Conservation (phyloP, 768 basidiomycete genomes). For the Amanita phalloides region DNA sequence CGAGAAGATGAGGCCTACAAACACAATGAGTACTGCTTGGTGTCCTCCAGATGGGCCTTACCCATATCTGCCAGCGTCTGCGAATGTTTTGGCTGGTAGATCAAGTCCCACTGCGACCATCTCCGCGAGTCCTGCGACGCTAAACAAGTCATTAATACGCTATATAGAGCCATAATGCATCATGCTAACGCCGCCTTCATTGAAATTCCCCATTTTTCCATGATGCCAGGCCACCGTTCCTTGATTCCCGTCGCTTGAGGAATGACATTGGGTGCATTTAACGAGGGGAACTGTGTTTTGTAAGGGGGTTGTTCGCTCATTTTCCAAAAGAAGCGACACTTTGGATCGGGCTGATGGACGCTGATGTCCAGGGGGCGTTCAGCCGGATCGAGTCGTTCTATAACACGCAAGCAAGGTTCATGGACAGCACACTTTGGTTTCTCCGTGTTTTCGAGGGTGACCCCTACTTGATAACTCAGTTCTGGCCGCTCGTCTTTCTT, state of each 20-base stretch:
- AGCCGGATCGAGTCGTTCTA: constrained; percentile 59
- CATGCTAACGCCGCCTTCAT: constrained; percentile 78
- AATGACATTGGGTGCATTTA: constrained; percentile 77
- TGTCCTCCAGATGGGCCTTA: constrained; percentile 19
- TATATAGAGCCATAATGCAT: neutral
- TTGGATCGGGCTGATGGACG: constrained; percentile 80
- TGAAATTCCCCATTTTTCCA: constrained; percentile 80
- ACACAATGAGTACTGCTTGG: neutral
- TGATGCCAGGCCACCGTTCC: constrained; percentile 54
- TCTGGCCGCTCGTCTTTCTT: constrained; percentile 77
- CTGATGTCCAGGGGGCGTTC: constrained; percentile 83
- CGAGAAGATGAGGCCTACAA: constrained; percentile 67
- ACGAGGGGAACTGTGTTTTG: constrained; percentile 60
- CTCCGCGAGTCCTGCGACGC: constrained; percentile 78
- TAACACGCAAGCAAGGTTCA: constrained; percentile 74
- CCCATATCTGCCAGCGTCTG: constrained; percentile 80
- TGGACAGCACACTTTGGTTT: constrained; percentile 80
- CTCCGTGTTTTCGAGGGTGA: constrained; percentile 95
- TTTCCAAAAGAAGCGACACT: constrained; percentile 90
- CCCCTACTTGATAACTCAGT: constrained; percentile 84
- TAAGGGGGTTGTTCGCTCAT: constrained; percentile 72
- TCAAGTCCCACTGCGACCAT: constrained; percentile 84
- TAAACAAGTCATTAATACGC: constrained; percentile 16
- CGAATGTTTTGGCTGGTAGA: constrained; percentile 57
- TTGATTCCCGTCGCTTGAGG: constrained; percentile 51